phyloP scores from a whole-genome alignment of 2,329 filamentous ascomycete genomes.

The Fusarium pseudonygamai region DNA sequence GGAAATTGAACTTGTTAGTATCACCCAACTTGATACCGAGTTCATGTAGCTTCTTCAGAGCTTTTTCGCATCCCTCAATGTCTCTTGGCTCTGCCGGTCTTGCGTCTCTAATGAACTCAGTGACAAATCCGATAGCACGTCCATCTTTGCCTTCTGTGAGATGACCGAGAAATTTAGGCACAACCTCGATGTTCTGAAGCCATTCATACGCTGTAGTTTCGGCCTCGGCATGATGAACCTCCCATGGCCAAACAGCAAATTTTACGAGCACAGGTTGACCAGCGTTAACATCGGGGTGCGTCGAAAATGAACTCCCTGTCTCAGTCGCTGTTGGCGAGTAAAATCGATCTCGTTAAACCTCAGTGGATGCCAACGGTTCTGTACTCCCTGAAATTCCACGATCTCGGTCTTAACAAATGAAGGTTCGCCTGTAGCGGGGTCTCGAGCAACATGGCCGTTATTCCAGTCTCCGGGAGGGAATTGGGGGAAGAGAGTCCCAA shows the following conservation, averaged over 20 bases:
- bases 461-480: conserved; percentile 44
- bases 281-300: conserved; percentile 35
- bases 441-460: conserved; percentile 26
- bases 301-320: conserved; percentile 39
- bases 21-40: conserved; percentile 45
- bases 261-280: conserved; percentile 39
- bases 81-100: conserved; percentile 36
- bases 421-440: conserved; percentile 28
- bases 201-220: conserved; percentile 44
- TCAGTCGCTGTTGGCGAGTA: conserved; percentile 32
- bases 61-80: conserved; percentile 36
- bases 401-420: conserved; percentile 34
- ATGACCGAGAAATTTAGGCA: conserved; percentile 45
- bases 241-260: conserved; percentile 42
- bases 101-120: conserved; percentile 37
- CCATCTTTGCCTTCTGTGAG: conserved; percentile 39
- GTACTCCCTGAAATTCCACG: conserved; percentile 24
- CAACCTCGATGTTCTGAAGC: conserved; percentile 37
- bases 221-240: conserved; percentile 36
- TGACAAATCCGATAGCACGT: conserved; percentile 42
- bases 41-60: conserved; percentile 36
- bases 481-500: conserved; percentile 38
- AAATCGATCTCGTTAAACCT: conserved; percentile 42
- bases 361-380: conserved; percentile 36
- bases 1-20: conserved; percentile 45